phyloP scores from a whole-genome alignment of 495 filamentous ascomycete species.

The Trichoderma virens region DNA sequence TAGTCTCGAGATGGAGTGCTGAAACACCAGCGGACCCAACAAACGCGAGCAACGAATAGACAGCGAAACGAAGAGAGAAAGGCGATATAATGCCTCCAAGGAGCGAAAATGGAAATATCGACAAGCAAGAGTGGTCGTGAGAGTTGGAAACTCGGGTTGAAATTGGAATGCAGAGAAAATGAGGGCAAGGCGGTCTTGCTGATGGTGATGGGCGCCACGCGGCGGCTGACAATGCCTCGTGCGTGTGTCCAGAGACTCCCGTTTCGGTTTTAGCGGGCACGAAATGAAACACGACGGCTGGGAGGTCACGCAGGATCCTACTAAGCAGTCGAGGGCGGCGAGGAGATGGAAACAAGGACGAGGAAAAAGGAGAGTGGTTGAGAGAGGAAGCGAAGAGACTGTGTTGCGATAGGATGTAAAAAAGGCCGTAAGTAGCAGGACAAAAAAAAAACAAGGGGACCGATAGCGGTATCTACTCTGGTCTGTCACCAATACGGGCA shows the following conservation, averaged over 20 bases:
- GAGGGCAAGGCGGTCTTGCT: background rate
- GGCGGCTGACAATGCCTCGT: constrained; percentile 4
- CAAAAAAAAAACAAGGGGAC: background rate
- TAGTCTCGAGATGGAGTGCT: constrained; percentile 3
- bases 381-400: background rate
- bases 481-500: background rate
- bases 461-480: background rate
- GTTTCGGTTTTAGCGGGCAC: background rate
- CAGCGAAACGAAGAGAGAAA: background rate
- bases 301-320: background rate
- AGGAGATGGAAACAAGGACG: background rate
- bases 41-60: background rate
- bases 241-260: background rate
- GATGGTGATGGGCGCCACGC: background rate
- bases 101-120: background rate
- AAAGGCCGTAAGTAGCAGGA: background rate
- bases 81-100: too few species aligned
- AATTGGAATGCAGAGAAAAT: background rate
- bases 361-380: background rate
- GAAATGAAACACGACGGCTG: background rate
- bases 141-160: background rate
- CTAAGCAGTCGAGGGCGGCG: background rate
- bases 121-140: background rate
- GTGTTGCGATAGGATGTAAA: background rate
- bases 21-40: constrained; percentile 2